Evolutionary conservation across 2,329 filamentous ascomycete species (phyloP), one percentile per base, ranked within the genome.

Genomic region (Colletotrichum euphorbiae): DNA sequence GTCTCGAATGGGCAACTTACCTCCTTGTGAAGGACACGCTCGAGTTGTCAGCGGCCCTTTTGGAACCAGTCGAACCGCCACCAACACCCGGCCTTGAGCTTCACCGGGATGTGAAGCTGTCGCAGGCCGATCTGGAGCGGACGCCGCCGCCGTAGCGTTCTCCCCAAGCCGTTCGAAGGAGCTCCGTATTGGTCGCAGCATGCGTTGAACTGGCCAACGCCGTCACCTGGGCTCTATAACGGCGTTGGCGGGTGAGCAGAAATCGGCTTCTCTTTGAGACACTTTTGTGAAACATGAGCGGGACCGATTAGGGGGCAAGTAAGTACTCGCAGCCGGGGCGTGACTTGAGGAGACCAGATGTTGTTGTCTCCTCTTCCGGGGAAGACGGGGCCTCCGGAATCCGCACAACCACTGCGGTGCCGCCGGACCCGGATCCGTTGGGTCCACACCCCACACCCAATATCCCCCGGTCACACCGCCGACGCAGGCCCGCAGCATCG

Each of bases 41-140:
- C 6, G 87, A 87, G 77, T 89, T 89, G 74, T 89, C 85, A 55
- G 86, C 82, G 69, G 84, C 83, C 71, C n/a, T n/a, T n/a, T n/a
- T 80, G 73, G 77, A 90, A 89, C 87, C 87, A 90, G 79, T 89
- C 85, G 74, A 89, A 90, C 69, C 87, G 85, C 85, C 87, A 90
- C 75, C 84, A 80, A 78, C 88, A 90, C 8, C 88, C 88, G 9
- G 77, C 79, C 79, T 87, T 84, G 58, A 90, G 80, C 42, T 81
- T 78, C 42, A 74, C 77, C 0, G 88, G 88, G 77, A n/a, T n/a
- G n/a, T n/a, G n/a, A 88, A 85, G 58, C 75, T 74, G 68, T 82
- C 79, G 77, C 88, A 90, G 36, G 85, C 81, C 57, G 78, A 77
- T 62, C 83, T 80, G 57, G 81, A 81, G 19, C 79, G 77, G 70